phyloP scores from a whole-genome alignment of 1,139 yeast species.

The Eremothecium gossypii region DNA sequence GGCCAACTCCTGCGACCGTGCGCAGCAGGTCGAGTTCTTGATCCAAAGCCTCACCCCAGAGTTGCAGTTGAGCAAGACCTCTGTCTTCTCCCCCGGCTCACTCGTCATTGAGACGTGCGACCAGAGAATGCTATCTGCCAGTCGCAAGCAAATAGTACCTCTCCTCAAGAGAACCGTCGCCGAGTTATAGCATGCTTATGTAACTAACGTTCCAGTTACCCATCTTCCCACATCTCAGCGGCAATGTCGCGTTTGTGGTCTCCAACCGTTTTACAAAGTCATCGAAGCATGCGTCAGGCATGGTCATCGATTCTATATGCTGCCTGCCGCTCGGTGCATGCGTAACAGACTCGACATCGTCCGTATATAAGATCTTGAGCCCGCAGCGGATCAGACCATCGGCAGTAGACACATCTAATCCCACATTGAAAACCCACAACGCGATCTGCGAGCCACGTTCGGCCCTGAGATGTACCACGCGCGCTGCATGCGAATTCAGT shows the following conservation, averaged over 20 bases:
- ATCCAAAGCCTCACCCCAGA: constrained; percentile 29
- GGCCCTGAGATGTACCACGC: constrained; percentile 16
- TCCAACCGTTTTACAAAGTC: constrained; percentile 12
- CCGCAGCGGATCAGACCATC: constrained; percentile 10
- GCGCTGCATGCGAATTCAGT: constrained; percentile 18
- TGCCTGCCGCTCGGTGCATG: constrained; percentile 3
- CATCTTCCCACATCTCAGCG: constrained; percentile 8
- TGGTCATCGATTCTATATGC: constrained; percentile 16
- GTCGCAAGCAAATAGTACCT: constrained; percentile 86
- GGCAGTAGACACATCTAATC: constrained; percentile 13
- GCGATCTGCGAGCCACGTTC: constrained; percentile 6
- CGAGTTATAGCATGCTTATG: constrained; percentile 3
- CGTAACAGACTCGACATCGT: constrained; percentile 5
- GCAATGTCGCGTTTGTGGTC: constrained; percentile 8
- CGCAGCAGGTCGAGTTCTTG: constrained; percentile 16
- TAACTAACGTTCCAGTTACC: constrained; percentile 22
- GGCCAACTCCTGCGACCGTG: constrained; percentile 16
- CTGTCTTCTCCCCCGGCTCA: constrained; percentile 2
- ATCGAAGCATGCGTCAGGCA: constrained; percentile 10
- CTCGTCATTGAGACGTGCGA: constrained; percentile 32
- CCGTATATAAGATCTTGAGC: constrained; percentile 20
- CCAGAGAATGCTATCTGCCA: constrained; percentile 52
- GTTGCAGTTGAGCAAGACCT: constrained; percentile 28
- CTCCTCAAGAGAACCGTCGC: constrained; percentile 17
- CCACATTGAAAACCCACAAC: constrained; percentile 25